A percentile compares a stretch with the other conserved stretches of the same genome.
phyloP scores from a whole-genome alignment of 306 rosid species.

The Acmispon strigosus region DNA sequence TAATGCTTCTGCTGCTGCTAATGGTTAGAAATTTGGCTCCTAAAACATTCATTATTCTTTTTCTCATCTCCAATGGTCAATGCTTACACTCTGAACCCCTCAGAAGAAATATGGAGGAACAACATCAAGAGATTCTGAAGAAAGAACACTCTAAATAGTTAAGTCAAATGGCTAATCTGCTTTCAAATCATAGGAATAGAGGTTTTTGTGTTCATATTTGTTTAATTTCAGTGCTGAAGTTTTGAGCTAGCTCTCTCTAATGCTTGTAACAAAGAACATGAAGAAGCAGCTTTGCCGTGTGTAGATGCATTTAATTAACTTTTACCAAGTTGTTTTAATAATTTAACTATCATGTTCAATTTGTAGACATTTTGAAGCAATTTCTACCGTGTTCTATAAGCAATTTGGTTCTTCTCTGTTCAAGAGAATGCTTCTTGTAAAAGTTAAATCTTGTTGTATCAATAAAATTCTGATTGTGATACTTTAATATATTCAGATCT shows the following conservation, averaged over 20 bases:
- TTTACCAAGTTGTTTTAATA: conserved; percentile 12
- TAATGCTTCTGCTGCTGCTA: not conserved
- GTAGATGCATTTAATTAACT: not conserved
- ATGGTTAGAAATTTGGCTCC: conserved; percentile 15
- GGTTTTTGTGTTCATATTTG: conserved; percentile 3
- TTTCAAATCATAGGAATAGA: conserved; percentile 13
- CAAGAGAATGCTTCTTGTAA: no score
- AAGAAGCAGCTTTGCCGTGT: not conserved
- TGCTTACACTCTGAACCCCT: not conserved
- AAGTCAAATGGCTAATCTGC: conserved; percentile 17
- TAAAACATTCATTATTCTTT: conserved; percentile 29
- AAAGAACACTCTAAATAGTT: not conserved
- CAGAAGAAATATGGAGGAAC: not conserved
- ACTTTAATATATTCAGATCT: no score
- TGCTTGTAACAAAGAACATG: conserved; percentile 6
- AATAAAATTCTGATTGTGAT: no score
- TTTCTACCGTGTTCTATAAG: not conserved
- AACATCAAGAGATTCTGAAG: conserved; percentile 15
- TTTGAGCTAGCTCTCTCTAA: not conserved
- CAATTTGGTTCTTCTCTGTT: not conserved
- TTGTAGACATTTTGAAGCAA: conserved; percentile 7
- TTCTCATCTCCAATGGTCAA: not conserved
- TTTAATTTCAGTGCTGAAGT: conserved; percentile 14
- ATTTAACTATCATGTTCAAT: conserved; percentile 11
- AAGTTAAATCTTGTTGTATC: no score